Base-by-base conservation (phyloP, 148 eudicot species). In the Rhododendron mucronatum region DNA sequence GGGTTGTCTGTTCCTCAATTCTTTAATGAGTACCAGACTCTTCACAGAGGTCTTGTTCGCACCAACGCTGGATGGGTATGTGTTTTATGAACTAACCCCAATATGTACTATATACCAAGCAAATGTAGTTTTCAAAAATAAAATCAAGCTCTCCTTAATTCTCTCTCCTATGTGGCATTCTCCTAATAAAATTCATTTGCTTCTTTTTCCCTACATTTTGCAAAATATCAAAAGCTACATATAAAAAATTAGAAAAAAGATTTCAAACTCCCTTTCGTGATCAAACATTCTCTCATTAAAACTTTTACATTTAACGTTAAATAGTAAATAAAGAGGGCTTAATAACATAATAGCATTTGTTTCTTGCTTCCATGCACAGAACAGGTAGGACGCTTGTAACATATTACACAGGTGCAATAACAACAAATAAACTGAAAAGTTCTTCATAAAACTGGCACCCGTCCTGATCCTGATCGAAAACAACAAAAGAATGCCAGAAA, bases 31-130 rank as follows among this genome's bases (percentile, higher is more conserved):
- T 97, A 97, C 84, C 91, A 85, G 85, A 75, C 87, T 77, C 79
- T 90, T 61, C 93, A 88, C 80, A 90, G 89, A 78, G 99, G 99
- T 59, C 98, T 97, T 85, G 95, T 95, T 87, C 96, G 94, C 80
- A 95, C 98, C 39, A 91, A 97, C 88, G 97, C 98, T 84, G 98
- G 98, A 90, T 97, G 99, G 99, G 99, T 97, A 78, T 87, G 93
- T 89, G 67, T 44, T 39, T 28, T 82, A 79, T 81, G 57, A 69
- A 71, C 35, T 15, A 50, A 73, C 80, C 28, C 11, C 16, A 28
- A 14, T 11, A 6, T 11, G 44, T 7, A 12, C 3, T 35, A 10
- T n/a, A 82, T 9, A 18, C 18, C 3, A 16, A 55, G 23, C 61
- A 55, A 55, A 55, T 55, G 21, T 16, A 55, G 61, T 55, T 55